phyloP scores from a whole-genome alignment of 345 rosid genomes.

The Gossypium longicalyx region DNA sequence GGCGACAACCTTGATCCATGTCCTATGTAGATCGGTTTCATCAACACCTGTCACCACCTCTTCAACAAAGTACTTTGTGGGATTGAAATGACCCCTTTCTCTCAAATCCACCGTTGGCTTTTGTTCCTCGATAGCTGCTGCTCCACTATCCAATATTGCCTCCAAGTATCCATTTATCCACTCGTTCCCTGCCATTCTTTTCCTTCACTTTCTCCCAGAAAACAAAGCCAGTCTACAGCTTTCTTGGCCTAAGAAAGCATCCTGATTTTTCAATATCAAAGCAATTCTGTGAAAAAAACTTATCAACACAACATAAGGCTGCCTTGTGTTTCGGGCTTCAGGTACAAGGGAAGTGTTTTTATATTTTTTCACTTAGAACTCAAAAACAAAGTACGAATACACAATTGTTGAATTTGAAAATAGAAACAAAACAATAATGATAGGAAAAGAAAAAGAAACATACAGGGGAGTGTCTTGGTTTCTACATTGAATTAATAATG shows the following conservation, averaged over 20 bases:
- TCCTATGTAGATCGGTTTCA: constrained; percentile 79
- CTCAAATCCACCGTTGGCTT: constrained; percentile 37
- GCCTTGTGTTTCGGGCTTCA: not conserved
- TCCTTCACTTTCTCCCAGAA: not conserved
- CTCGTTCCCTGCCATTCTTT: constrained; percentile 81
- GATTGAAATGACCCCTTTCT: constrained; percentile 65
- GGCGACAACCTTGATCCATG: constrained; percentile 97
- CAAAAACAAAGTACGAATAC: not conserved
- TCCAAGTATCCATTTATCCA: constrained; percentile 97
- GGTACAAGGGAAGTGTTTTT: not conserved
- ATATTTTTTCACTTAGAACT: not conserved
- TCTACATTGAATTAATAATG: not conserved
- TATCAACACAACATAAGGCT: not conserved
- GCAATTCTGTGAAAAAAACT: too few species aligned
- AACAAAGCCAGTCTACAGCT: not conserved
- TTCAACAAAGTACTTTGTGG: constrained; percentile 86
- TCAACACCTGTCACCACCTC: constrained; percentile 93
- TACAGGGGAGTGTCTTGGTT: not conserved
- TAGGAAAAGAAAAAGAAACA: too few species aligned
- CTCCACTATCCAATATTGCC: constrained; percentile 79
- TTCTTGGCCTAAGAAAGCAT: not conserved
- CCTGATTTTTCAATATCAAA: not conserved
- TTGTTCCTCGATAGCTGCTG: constrained; percentile 55
- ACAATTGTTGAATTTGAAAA: not conserved
- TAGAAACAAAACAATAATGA: too few species aligned